A percentile compares a stretch with the other conserved stretches of the same genome.
These are phyloP conservation scores for Epichloe baconii DNA, from an alignment of 2,329 filamentous ascomycete species.

Conservation along the genomic window DNA sequence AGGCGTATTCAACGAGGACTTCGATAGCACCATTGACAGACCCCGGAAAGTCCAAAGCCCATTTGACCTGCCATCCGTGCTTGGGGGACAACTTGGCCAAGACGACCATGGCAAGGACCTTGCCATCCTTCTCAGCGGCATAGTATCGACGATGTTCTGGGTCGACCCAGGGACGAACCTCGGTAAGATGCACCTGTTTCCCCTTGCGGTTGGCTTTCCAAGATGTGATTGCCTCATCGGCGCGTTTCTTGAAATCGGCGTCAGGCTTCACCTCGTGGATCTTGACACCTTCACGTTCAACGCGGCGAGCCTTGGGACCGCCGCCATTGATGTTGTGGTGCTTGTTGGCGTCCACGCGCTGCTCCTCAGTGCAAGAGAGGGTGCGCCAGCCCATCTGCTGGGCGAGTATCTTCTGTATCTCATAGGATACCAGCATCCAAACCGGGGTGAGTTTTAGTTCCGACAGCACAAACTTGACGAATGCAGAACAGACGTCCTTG, in stretches of 20 bases:
- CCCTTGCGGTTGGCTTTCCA: conserved; percentile 76
- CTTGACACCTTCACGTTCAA: conserved; percentile 73
- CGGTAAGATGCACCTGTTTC: conserved; percentile 76
- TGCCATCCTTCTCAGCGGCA: conserved; percentile 62
- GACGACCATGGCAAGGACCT: conserved; percentile 65
- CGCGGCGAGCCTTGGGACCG: conserved; percentile 64
- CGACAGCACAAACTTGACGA: conserved; percentile 61
- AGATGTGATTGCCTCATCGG: conserved; percentile 60
- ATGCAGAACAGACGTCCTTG: conserved; percentile 56
- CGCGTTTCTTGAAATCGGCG: conserved; percentile 53
- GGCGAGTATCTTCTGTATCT: conserved; percentile 68
- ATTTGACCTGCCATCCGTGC: conserved; percentile 90
- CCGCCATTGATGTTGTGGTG: conserved; percentile 44
- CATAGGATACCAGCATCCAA: conserved; percentile 77
- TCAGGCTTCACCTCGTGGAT: conserved; percentile 60
- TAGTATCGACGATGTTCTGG: conserved; percentile 74
- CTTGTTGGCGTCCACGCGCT: conserved; percentile 69
- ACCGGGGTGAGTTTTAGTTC: conserved; percentile 61
- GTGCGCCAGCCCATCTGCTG: conserved; percentile 76
- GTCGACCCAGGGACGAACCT: conserved; percentile 82
- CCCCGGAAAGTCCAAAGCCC: conserved; percentile 83
- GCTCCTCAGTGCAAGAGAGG: conserved; percentile 77
- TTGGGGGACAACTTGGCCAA: conserved; percentile 64
- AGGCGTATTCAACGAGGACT: conserved; percentile 59
- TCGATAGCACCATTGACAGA: conserved; percentile 83